phyloP scores from a whole-genome alignment of 345 rosid species.

The Bruguiera sexangula region DNA sequence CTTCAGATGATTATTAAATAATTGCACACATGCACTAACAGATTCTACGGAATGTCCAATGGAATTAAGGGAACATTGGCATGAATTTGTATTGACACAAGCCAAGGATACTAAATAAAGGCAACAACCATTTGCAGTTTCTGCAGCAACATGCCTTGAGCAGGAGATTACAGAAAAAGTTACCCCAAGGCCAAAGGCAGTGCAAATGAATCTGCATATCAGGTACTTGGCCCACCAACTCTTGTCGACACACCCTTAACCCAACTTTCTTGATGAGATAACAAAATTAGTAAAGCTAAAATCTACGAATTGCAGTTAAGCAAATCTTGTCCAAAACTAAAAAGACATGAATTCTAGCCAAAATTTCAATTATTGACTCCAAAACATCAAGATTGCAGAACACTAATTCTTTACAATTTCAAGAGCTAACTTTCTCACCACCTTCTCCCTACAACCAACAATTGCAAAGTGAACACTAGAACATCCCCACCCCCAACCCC shows the following conservation, averaged over 20 bases:
- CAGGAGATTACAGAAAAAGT: conserved; percentile 11
- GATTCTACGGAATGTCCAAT: background rate
- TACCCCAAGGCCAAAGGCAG: conserved; percentile 22
- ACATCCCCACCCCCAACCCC: too few species aligned
- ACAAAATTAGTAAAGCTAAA: too few species aligned
- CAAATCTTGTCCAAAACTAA: too few species aligned
- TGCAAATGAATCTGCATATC: conserved; percentile 69
- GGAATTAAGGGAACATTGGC: background rate
- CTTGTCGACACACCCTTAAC: background rate
- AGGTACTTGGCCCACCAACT: background rate
- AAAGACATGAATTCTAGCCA: too few species aligned
- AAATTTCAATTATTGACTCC: too few species aligned
- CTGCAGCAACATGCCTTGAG: background rate
- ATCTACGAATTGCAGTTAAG: too few species aligned
- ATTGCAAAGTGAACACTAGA: too few species aligned
- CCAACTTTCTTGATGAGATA: background rate
- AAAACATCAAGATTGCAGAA: too few species aligned
- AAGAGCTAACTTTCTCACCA: too few species aligned
- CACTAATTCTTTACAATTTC: too few species aligned
- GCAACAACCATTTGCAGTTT: conserved; percentile 23
- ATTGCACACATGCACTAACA: background rate
- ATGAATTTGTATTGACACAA: background rate
- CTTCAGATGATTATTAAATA: too few species aligned
- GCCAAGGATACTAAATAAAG: background rate
- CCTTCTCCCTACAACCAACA: too few species aligned